Evolutionary conservation across 1,139 yeast species (phyloP), one percentile per base, ranked within the genome.

Genomic region (Taiozyma onychis): DNA sequence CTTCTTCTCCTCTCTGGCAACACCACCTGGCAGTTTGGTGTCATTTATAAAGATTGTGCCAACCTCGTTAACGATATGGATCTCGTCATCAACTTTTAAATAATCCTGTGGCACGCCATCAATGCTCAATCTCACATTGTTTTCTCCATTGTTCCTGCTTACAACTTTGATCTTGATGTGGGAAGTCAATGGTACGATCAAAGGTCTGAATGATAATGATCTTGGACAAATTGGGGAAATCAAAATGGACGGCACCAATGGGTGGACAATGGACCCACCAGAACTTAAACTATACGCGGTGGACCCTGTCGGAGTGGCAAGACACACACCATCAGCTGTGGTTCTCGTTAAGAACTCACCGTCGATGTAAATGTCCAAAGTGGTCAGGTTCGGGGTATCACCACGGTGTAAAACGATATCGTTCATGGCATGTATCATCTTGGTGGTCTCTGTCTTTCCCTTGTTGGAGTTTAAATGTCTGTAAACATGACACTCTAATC

Each of bases 251-350:
- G 90, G 85, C 4, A 91, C 96, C 47, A 83, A 71, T 0, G 98
- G 97, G 57, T 91, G 95, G 1, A 88, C 93, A 51, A 91, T 91
- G 11, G 96, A 83, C 1, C 98, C 97, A 9, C 98, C 97, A 1
- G 96, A 81, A 28, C 90, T 81, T 47, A 91, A 72, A 0, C 96
- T 88, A 66, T 91, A 91, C 0, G 97, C 97, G 0, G 98, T 91
- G 9, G 96, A 88, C 0, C 98, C 98, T 0, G 98, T 91, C 11
- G 98, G 98, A 0, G 97, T 87, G 10, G 95, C 77, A 47, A 89
- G 74, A 9, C 85, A 80, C 16, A 91, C 78, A 22, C 98, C 98
- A 66, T 91, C 98, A 0, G 95, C 96, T 0, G 91, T 87, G 9
- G 97, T 90, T 49, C 93, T 80, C 11, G 99, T 91, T 51, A 91